Conservation (phyloP, 1,139 yeast genomes). For the Wickerhamomyces sp. region DNA sequence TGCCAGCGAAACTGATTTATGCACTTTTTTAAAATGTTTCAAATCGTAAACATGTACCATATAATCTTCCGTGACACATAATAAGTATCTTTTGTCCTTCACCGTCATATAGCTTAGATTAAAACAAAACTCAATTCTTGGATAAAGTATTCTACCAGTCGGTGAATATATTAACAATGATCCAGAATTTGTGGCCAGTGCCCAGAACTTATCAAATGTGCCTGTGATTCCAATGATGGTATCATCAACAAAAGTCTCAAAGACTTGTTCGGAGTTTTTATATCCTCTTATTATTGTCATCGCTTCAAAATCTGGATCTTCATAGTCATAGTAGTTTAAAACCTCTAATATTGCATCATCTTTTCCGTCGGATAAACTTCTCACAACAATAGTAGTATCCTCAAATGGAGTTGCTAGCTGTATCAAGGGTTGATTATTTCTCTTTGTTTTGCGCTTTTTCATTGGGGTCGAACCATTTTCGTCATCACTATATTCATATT, state of each 20-base stretch:
- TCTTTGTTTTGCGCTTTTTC: conserved; percentile 8
- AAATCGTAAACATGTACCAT: conserved; percentile 48
- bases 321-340: conserved; percentile 14
- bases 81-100: conserved; percentile 34
- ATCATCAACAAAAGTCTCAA: conserved; percentile 47
- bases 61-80: conserved; percentile 48
- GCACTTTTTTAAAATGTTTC: conserved; percentile 28
- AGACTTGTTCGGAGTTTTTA: conserved; percentile 36
- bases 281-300: conserved; percentile 46
- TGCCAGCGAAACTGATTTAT: conserved; percentile 46
- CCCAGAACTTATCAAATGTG: conserved; percentile 29
- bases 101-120: conserved; percentile 43
- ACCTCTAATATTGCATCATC: conserved; percentile 23
- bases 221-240: conserved; percentile 37
- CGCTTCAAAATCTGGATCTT: conserved; percentile 37
- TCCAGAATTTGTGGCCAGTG: conserved; percentile 63
- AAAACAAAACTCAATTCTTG: conserved; percentile 53
- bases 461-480: conserved; percentile 18
- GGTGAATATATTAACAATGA: conserved; percentile 55
- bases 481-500: conserved; percentile 32
- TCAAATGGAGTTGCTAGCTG: conserved; percentile 11
- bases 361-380: conserved; percentile 14
- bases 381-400: conserved; percentile 17
- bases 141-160: conserved; percentile 47
- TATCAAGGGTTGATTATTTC: conserved; percentile 4